Base-by-base conservation (phyloP, 1,139 yeast genomes). In the Scheffersomyces segobiensis region DNA sequence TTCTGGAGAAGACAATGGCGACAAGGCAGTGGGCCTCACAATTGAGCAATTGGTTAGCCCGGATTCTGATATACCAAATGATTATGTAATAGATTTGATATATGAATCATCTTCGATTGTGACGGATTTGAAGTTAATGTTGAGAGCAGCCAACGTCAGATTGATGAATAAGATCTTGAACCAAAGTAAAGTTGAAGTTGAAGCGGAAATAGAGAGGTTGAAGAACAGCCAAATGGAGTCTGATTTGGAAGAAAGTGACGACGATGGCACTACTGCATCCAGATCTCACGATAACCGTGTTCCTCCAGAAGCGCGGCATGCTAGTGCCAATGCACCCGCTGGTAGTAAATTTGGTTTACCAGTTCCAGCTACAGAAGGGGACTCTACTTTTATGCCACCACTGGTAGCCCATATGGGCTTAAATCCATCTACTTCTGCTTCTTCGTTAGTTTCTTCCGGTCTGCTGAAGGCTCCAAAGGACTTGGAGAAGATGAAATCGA, bases 51-150 rank as follows among this genome's bases (percentile, higher is more conserved):
- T 86, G 58, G 84, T 86, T 0, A 78, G 87, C 0, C 84, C 87
- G 2, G 74, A 77, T 55, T 76, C 87, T 0, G 79, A 83, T 5
- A 74, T 83, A 8, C 87, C 92, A 1, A 76, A 82, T 14, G 87
- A 85, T 60, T 72, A 75, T 52, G 77, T 85, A 7, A 78, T 89
- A 52, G 88, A 87, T 60, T 69, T 85, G 55, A 82, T 88, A 50
- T 84, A 83, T 64, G 91, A 88, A 63, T 75, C 83, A 1, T 86
- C 88, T 0, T 83, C 87, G 0, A 71, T 87, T 53, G 85, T 84
- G 0, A 83, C 86, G 59, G 93, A 89, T 66, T 77, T 87, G 74
- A 86, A 88, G 63, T 71, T 89, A 60, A 79, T 88, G 81, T 71
- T 88, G 53, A 77, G 93, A 59, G 83, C 89, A 1, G 74, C 82